These are phyloP conservation scores for Theobroma cacao DNA, from an alignment of 345 rosid genomes.

Conservation along the genomic window DNA sequence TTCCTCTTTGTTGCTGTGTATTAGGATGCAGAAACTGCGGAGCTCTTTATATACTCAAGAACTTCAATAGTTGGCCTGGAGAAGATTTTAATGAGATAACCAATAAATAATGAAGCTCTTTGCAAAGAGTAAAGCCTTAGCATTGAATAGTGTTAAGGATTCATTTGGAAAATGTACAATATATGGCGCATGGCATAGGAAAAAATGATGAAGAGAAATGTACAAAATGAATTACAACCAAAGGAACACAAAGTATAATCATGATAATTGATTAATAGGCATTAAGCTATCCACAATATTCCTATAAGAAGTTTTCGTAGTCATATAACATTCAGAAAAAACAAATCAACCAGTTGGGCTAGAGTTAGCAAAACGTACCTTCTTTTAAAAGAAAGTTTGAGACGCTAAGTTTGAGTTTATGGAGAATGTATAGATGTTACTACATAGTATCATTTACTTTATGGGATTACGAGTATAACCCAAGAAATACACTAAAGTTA, in stretches of 20 bases:
- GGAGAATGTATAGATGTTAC: background rate
- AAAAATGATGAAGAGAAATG: background rate
- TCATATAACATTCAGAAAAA: background rate
- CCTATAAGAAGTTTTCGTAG: background rate
- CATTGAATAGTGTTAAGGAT: no score
- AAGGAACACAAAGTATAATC: background rate
- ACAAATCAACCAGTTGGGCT: background rate
- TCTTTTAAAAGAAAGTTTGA: background rate
- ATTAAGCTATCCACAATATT: background rate
- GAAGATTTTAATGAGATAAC: background rate
- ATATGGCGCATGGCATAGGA: background rate
- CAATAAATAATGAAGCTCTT: background rate
- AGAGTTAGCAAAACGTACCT: background rate
- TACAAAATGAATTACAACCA: background rate
- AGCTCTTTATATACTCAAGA: background rate
- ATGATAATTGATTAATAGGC: constrained; percentile 5
- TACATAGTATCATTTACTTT: background rate
- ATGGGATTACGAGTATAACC: background rate
- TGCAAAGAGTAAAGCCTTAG: background rate
- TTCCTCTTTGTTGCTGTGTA: background rate
- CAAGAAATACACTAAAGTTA: background rate
- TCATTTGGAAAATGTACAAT: background rate
- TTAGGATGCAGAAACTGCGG: background rate
- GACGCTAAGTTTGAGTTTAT: background rate
- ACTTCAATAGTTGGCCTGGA: background rate